phyloP scores from a whole-genome alignment of 106 monocot species.

The Xerophyta viscosa region DNA sequence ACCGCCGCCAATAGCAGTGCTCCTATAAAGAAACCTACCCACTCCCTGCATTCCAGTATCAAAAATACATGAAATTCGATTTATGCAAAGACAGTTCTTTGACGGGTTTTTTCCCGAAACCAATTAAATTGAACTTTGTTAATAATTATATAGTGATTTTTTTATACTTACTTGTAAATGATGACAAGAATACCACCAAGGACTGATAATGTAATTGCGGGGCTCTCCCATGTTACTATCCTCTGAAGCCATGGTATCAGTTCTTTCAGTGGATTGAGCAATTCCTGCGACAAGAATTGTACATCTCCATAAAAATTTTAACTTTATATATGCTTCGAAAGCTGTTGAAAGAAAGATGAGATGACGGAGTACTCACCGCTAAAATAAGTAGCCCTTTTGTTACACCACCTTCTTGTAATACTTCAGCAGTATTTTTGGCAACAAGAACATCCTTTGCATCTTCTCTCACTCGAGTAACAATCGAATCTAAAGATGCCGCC shows the following conservation, averaged over 20 bases:
- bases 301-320: no score
- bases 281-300: conserved; percentile 31
- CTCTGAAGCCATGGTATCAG: conserved; percentile 24
- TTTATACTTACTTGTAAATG: conserved; percentile 72
- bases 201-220: conserved; percentile 20
- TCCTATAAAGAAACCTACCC: conserved; percentile 40
- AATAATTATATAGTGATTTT: not conserved
- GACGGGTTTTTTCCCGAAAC: no score
- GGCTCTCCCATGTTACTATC: conserved; percentile 61
- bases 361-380: conserved; percentile 22
- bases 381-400: conserved; percentile 58
- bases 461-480: conserved; percentile 60
- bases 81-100: not conserved
- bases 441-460: conserved; percentile 44
- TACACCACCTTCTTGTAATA: conserved; percentile 72
- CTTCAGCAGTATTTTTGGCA: conserved; percentile 54
- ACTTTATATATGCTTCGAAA: no score
- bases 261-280: conserved; percentile 45
- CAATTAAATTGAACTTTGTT: not conserved
- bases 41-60: conserved; percentile 41
- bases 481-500: conserved; percentile 51
- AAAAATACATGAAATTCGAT: not conserved
- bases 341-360: no score
- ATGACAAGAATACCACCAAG: conserved; percentile 23
- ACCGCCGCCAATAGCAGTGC: conserved; percentile 21